Evolutionary conservation across 1,139 yeast species (phyloP).

Genomic region (Yamadazyma friedrichii): DNA sequence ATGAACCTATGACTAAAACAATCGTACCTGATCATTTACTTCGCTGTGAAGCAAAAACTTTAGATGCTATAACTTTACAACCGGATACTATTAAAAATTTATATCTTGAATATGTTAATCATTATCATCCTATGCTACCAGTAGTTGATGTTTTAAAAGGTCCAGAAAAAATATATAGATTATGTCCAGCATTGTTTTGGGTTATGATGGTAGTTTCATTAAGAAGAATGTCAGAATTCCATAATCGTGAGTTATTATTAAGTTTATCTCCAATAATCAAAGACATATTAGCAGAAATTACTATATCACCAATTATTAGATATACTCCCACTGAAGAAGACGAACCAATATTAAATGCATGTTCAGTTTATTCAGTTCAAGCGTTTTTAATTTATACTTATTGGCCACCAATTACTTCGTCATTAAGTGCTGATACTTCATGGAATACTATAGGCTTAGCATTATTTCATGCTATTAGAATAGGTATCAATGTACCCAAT

Average conservation of each 20-base stretch:
- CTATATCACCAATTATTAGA: constrained; percentile 86
- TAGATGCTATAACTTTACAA: constrained; percentile 63
- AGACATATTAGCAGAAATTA: constrained; percentile 77
- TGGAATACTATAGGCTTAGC: constrained; percentile 96
- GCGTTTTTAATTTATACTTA: constrained; percentile 84
- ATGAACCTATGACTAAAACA: constrained; percentile 3
- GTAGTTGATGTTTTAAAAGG: constrained; percentile 81
- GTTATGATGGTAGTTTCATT: constrained; percentile 83
- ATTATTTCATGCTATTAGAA: constrained; percentile 83
- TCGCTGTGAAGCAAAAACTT: constrained; percentile 60
- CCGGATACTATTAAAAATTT: constrained; percentile 63
- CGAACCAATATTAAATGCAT: constrained; percentile 80
- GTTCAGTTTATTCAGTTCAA: constrained; percentile 93
- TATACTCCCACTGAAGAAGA: constrained; percentile 73
- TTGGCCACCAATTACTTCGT: constrained; percentile 96
- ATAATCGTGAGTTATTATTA: constrained; percentile 40
- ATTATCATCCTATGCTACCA: constrained; percentile 84
- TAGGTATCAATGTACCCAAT: constrained; percentile 70
- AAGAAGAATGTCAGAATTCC: constrained; percentile 51
- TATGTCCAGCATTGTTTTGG: constrained; percentile 93
- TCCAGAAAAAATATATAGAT: constrained; percentile 72
- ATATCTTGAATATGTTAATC: constrained; percentile 65
- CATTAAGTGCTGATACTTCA: constrained; percentile 90
- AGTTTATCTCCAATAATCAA: constrained; percentile 69
- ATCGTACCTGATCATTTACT: constrained; percentile 40